phyloP scores from a whole-genome alignment of 139 green algal genomes.

The Chlorella vulgaris region DNA sequence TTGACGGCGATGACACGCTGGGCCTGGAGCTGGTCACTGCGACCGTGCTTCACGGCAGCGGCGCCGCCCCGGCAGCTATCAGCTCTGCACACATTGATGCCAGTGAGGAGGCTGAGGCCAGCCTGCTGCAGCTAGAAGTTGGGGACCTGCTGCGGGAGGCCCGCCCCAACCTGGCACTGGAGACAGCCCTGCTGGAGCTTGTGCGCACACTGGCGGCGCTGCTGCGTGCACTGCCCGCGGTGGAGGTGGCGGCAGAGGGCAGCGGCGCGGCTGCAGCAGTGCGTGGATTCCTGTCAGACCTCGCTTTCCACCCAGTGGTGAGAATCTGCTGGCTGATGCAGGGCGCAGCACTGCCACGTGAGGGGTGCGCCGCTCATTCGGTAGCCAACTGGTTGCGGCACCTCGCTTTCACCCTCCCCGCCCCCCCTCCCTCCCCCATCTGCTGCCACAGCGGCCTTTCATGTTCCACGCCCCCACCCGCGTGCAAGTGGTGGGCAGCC shows the following conservation, averaged over 20 bases:
- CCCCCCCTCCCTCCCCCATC: neutral
- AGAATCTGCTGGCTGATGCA: neutral
- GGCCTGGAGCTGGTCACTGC: constrained; percentile 13
- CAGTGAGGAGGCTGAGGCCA: constrained; percentile 38
- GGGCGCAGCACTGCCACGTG: neutral
- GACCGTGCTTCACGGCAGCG: neutral
- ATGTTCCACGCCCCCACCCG: constrained; percentile 45
- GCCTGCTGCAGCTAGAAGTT: constrained; percentile 54
- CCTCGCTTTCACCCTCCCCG: neutral
- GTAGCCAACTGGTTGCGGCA: neutral
- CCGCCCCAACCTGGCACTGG: neutral
- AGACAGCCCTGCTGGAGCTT: constrained; percentile 30
- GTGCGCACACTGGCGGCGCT: constrained; percentile 31
- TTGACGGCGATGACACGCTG: neutral
- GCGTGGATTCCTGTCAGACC: constrained; percentile 30
- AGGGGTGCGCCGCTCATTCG: neutral
- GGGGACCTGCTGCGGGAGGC: constrained; percentile 50
- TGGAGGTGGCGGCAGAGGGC: constrained; percentile 22
- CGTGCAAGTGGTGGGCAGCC: constrained; percentile 53
- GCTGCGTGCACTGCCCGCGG: constrained; percentile 44
- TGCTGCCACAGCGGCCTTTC: constrained; percentile 4
- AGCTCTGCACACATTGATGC: constrained; percentile 22
- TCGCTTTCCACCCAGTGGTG: constrained; percentile 21
- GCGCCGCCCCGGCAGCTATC: neutral
- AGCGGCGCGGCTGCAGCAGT: constrained; percentile 3